Evolutionary conservation across 139 green algal genomes (phyloP).

Genomic region (Ulvella scutata): DNA sequence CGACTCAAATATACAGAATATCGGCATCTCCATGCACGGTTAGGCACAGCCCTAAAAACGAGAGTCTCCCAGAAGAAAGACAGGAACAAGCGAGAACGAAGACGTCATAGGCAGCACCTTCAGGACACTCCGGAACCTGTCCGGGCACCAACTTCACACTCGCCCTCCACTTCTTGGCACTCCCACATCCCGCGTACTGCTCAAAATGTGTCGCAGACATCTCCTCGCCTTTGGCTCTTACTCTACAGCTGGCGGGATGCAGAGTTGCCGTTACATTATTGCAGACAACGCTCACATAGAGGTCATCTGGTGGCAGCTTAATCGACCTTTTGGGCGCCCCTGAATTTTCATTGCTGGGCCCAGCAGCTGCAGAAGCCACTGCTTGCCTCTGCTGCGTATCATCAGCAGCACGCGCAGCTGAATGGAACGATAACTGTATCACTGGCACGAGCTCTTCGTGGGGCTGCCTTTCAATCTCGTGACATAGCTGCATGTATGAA

Average conservation of each 20-base stretch:
- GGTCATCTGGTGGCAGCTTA: not conserved
- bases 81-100: too few species aligned
- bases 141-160: not conserved
- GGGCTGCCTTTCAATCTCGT: not conserved
- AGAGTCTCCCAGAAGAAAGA: too few species aligned
- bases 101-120: too few species aligned
- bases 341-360: not conserved
- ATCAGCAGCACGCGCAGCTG: not conserved
- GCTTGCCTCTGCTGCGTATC: not conserved
- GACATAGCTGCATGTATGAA: not conserved
- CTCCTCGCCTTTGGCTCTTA: not conserved
- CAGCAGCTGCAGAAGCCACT: not conserved
- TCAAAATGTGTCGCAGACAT: conserved; percentile 1
- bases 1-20: too few species aligned
- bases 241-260: not conserved
- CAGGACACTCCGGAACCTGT: not conserved
- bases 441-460: not conserved
- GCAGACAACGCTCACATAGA: not conserved
- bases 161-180: not conserved
- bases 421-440: not conserved
- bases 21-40: too few species aligned
- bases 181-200: not conserved
- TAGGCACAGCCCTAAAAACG: too few species aligned
- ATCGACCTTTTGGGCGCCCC: not conserved
- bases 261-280: not conserved